A percentile compares a stretch with the other conserved stretches of the same genome.
Conservation (phyloP, 2,329 filamentous ascomycete genomes). For the Aschersonia sp. region DNA sequence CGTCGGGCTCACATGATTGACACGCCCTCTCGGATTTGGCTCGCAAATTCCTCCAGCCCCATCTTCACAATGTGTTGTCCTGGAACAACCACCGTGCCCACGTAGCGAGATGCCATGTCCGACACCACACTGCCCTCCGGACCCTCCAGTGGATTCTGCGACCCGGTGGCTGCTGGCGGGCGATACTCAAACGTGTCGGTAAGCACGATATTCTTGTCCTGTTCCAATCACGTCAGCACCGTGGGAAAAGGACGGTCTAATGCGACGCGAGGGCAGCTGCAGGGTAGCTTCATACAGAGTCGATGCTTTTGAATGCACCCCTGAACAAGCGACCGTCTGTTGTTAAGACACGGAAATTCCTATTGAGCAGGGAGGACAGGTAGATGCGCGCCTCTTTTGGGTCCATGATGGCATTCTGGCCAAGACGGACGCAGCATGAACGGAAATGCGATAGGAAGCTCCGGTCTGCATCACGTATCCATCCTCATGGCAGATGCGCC, state of each 20-base stretch:
- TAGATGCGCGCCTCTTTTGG: slow-evolving; percentile 39
- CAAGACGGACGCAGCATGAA: neutral
- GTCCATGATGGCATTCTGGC: slow-evolving; percentile 20
- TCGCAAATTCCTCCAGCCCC: slow-evolving; percentile 65
- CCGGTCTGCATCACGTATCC: neutral
- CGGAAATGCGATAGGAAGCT: no score
- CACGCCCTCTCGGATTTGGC: slow-evolving; percentile 25
- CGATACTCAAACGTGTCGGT: slow-evolving; percentile 82
- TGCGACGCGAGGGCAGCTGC: neutral
- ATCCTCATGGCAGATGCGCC: neutral
- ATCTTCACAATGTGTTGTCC: slow-evolving; percentile 77
- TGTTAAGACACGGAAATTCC: slow-evolving; percentile 64
- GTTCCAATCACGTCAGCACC: neutral
- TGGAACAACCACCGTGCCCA: slow-evolving; percentile 82
- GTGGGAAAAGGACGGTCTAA: neutral
- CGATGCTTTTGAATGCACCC: slow-evolving; percentile 87
- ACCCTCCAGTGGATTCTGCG: slow-evolving; percentile 18
- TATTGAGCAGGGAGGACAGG: slow-evolving; percentile 56
- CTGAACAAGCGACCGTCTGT: slow-evolving; percentile 80
- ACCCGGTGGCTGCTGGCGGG: slow-evolving; percentile 42
- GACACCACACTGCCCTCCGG: slow-evolving; percentile 35
- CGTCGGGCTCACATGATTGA: no score
- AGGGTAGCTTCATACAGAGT: slow-evolving; percentile 49
- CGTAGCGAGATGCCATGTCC: slow-evolving; percentile 70
- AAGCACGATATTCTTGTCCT: slow-evolving; percentile 85